These are phyloP conservation scores for Dendrobium officinale DNA, from an alignment of 106 monocot species.

Conservation along the genomic window DNA sequence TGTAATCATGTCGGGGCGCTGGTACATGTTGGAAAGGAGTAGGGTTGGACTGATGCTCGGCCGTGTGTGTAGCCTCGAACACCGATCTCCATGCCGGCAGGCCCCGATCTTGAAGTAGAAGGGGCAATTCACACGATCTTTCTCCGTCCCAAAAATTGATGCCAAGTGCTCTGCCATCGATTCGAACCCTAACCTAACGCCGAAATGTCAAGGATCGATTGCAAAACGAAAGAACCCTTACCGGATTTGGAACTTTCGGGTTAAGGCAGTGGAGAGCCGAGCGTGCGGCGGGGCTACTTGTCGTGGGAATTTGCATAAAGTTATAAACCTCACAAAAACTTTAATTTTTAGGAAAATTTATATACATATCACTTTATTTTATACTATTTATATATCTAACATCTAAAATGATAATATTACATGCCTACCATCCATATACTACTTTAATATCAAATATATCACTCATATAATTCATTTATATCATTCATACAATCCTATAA, in stretches of 20 bases:
- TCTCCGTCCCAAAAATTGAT: constrained; percentile 28
- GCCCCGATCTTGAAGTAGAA: constrained; percentile 29
- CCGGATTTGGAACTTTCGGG: background rate
- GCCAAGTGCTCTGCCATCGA: constrained; percentile 29
- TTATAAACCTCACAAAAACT: too few relatives aligned
- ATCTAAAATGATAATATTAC: too few relatives aligned
- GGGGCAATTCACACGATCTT: constrained; percentile 28
- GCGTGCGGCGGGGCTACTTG: too few relatives aligned
- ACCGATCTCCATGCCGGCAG: constrained; percentile 28
- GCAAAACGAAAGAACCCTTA: background rate
- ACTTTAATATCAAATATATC: too few relatives aligned
- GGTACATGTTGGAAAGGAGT: constrained; percentile 28
- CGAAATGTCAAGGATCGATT: background rate
- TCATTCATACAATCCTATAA: too few relatives aligned
- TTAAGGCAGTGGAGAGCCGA: background rate
- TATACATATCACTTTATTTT: too few relatives aligned
- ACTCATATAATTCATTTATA: too few relatives aligned
- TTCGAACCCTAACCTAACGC: constrained; percentile 1
- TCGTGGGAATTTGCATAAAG: too few relatives aligned
- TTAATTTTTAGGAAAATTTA: too few relatives aligned
- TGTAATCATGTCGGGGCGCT: constrained; percentile 22
- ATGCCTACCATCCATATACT: too few relatives aligned
- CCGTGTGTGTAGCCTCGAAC: constrained; percentile 23
- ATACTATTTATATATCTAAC: too few relatives aligned
- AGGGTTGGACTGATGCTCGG: constrained; percentile 22